A percentile compares a stretch with the other conserved stretches of the same genome.
Conservation (phyloP, 345 rosid genomes). For the Conringia planisiliqua region DNA sequence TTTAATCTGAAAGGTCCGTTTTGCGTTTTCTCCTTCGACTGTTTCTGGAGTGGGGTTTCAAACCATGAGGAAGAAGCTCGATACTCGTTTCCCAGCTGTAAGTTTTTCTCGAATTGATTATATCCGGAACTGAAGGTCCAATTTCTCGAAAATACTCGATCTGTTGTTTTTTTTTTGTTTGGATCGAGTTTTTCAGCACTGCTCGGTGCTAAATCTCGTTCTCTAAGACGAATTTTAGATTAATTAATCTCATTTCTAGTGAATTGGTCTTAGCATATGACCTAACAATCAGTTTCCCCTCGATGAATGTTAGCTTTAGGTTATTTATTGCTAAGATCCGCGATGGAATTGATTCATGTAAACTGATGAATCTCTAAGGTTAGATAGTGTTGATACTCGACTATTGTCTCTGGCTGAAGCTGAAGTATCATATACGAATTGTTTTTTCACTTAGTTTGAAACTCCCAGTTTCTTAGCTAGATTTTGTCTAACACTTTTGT, state of each 20-base stretch:
- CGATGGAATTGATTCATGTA: background rate
- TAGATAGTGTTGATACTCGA: background rate
- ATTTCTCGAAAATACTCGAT: constrained; percentile 2
- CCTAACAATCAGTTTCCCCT: background rate
- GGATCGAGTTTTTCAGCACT: background rate
- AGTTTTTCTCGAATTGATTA: constrained; percentile 11
- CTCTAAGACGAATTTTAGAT: background rate
- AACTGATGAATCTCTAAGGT: background rate
- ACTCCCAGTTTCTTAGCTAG: no score
- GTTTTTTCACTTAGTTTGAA: background rate
- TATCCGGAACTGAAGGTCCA: background rate
- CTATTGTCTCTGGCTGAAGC: background rate
- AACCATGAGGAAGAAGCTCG: constrained; percentile 41
- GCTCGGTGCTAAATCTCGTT: background rate
- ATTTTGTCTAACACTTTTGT: no score
- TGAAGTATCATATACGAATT: background rate
- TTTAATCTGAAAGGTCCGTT: background rate
- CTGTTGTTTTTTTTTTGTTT: background rate
- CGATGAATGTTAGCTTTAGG: background rate
- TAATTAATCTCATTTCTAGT: background rate
- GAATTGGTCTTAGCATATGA: constrained; percentile 12
- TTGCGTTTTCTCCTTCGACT: constrained; percentile 7
- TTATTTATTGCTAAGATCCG: background rate
- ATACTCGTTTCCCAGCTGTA: constrained; percentile 41
- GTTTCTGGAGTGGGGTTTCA: constrained; percentile 6